phyloP scores from a whole-genome alignment of 371 early-diverging fungal genomes.

The Smittium culicis region DNA sequence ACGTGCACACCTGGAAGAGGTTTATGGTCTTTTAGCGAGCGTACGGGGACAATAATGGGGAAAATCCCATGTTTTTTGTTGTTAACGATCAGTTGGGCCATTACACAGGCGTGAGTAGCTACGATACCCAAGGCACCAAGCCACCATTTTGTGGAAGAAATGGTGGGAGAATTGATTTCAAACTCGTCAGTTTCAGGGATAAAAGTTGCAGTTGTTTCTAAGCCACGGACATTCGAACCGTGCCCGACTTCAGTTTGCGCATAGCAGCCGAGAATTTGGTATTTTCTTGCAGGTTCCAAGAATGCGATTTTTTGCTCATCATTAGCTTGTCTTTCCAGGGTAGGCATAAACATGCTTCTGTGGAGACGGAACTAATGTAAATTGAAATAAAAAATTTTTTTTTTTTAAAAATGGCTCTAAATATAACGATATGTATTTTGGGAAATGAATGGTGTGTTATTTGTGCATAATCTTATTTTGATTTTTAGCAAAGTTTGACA shows the following conservation, averaged over 20 bases:
- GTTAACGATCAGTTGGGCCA: constrained; percentile 67
- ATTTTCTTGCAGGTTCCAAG: constrained; percentile 50
- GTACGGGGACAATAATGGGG: constrained; percentile 76
- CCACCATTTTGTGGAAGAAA: constrained; percentile 83
- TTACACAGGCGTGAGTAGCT: constrained; percentile 69
- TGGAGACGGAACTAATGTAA: constrained; percentile 37
- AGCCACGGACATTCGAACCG: constrained; percentile 68
- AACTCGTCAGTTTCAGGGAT: constrained; percentile 63
- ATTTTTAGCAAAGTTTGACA: too few relatives aligned
- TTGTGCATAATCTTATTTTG: too few relatives aligned
- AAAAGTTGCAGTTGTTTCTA: constrained; percentile 82
- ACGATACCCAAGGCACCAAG: constrained; percentile 61
- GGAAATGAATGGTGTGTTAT: too few relatives aligned
- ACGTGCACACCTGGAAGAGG: constrained; percentile 66
- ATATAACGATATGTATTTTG: too few relatives aligned
- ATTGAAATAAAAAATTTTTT: too few relatives aligned
- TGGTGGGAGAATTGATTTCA: constrained; percentile 65
- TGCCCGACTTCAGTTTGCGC: constrained; percentile 69
- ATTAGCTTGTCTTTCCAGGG: constrained; percentile 55
- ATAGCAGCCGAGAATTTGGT: constrained; percentile 70
- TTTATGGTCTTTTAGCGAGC: constrained; percentile 55
- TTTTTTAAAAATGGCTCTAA: too few relatives aligned
- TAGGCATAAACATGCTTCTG: constrained; percentile 62
- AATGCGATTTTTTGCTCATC: constrained; percentile 65
- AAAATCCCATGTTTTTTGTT: constrained; percentile 70